Conservation (phyloP, 805 yeast species). For the Spathaspora sp. region DNA sequence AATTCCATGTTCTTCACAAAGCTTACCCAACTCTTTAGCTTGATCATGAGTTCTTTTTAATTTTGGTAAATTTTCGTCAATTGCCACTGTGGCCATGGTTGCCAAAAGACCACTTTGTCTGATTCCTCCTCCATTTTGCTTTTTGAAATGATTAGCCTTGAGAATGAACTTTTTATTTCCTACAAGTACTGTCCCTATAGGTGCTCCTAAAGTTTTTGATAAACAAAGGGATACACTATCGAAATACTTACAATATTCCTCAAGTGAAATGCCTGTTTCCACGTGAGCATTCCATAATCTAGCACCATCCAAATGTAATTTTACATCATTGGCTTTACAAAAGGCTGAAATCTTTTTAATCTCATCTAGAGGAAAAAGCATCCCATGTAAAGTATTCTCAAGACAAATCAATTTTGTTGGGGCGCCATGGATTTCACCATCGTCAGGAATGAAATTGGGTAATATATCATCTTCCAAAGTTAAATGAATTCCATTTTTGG, state of each 20-base stretch:
- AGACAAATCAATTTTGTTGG: slow-evolving; percentile 82
- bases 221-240: slow-evolving; percentile 89
- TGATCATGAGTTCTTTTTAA: slow-evolving; percentile 47
- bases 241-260: slow-evolving; percentile 69
- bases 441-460: slow-evolving; percentile 59
- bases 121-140: slow-evolving; percentile 92
- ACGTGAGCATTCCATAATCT: slow-evolving; percentile 88
- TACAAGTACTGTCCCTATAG: slow-evolving; percentile 85
- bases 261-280: slow-evolving; percentile 64
- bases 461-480: slow-evolving; percentile 83
- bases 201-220: slow-evolving; percentile 90
- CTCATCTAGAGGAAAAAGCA: slow-evolving; percentile 77
- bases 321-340: slow-evolving; percentile 56
- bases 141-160: slow-evolving; percentile 80
- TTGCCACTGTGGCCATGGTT: slow-evolving; percentile 75
- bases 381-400: slow-evolving; percentile 87
- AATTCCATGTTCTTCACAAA: slow-evolving; percentile 52
- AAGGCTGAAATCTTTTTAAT: slow-evolving; percentile 65
- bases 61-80: slow-evolving; percentile 67
- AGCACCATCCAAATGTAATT: slow-evolving; percentile 91
- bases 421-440: slow-evolving; percentile 82
- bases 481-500: slow-evolving; percentile 70
- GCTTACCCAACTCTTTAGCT: slow-evolving; percentile 51
- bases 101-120: slow-evolving; percentile 84
- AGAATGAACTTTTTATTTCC: slow-evolving; percentile 57